Conservation (phyloP, 805 yeast species). For the Kodamaea neixiangensis region DNA sequence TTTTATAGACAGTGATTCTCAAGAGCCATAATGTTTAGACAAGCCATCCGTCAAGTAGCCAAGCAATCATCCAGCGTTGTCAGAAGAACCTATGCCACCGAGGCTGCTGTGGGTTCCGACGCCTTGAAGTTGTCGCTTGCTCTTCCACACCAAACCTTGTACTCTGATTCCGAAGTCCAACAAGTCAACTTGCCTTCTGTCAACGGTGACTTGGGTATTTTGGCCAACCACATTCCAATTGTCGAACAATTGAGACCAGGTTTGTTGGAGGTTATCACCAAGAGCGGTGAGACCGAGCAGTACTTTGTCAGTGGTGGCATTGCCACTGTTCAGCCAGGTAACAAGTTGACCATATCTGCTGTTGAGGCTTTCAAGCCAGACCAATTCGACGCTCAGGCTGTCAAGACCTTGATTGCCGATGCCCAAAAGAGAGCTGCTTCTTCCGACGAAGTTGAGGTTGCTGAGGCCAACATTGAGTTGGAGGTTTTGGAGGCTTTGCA, state of each 20-base stretch:
- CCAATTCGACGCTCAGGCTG: constrained; percentile 76
- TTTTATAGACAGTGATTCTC: neutral
- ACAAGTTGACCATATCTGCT: constrained; percentile 85
- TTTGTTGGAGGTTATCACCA: constrained; percentile 85
- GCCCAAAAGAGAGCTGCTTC: constrained; percentile 90
- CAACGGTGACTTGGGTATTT: constrained; percentile 94
- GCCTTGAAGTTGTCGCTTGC: constrained; percentile 86
- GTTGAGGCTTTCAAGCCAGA: constrained; percentile 94
- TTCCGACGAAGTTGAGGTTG: constrained; percentile 84
- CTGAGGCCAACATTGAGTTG: constrained; percentile 92
- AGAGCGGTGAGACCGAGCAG: constrained; percentile 68
- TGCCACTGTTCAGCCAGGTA: constrained; percentile 94
- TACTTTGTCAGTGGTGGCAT: constrained; percentile 95
- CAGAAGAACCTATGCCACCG: constrained; percentile 91
- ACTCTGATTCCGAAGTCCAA: constrained; percentile 54
- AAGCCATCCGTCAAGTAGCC: constrained; percentile 60
- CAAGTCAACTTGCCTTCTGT: constrained; percentile 95
- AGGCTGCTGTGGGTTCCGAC: constrained; percentile 56
- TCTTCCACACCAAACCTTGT: constrained; percentile 80
- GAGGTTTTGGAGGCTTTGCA: constrained; percentile 95
- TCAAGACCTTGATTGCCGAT: constrained; percentile 81
- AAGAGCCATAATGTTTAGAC: constrained; percentile 54
- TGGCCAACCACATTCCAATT: constrained; percentile 97
- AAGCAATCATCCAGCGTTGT: constrained; percentile 57
- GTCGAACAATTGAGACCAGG: constrained; percentile 97